These are phyloP conservation scores for Dalbergia cultrata DNA, from an alignment of 306 rosid species.

Conservation along the genomic window DNA sequence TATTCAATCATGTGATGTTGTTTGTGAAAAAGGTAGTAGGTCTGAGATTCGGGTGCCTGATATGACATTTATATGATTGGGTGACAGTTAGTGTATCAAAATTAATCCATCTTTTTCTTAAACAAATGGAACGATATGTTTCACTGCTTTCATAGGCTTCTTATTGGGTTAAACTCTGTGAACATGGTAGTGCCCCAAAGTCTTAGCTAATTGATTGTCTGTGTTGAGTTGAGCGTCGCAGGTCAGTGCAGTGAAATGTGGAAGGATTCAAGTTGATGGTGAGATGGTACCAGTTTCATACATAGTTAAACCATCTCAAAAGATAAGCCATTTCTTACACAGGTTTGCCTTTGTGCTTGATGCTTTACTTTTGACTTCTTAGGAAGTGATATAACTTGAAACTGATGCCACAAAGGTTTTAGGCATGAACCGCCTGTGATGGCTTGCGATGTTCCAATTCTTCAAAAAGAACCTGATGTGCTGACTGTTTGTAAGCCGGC, in stretches of 20 bases:
- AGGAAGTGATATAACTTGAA: constrained; percentile 43
- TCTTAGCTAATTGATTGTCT: constrained; percentile 20
- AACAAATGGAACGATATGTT: neutral
- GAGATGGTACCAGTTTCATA: constrained; percentile 52
- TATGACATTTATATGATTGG: no score
- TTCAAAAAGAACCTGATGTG: constrained; percentile 68
- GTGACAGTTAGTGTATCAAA: no score
- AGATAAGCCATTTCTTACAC: constrained; percentile 86
- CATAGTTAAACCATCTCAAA: constrained; percentile 73
- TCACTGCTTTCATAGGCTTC: neutral
- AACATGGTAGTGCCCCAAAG: neutral
- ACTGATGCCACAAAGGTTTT: constrained; percentile 52
- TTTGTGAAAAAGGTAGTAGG: no score
- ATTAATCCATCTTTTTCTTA: no score
- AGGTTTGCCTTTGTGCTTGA: constrained; percentile 59
- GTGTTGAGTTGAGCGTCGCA: neutral
- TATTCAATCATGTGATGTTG: no score
- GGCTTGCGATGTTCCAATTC: constrained; percentile 71
- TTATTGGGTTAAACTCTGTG: constrained; percentile 7
- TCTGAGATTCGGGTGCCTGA: no score
- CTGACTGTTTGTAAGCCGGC: constrained; percentile 86
- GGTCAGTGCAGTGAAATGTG: constrained; percentile 58
- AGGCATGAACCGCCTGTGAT: constrained; percentile 95
- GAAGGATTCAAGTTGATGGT: constrained; percentile 60
- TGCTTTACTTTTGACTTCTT: constrained; percentile 21